Percentiles rank a stretch among this genome's conserved stretches.
These are phyloP conservation scores for Ceratocystis variospora DNA, from an alignment of 2,329 filamentous ascomycete genomes.

Conservation along the genomic window DNA sequence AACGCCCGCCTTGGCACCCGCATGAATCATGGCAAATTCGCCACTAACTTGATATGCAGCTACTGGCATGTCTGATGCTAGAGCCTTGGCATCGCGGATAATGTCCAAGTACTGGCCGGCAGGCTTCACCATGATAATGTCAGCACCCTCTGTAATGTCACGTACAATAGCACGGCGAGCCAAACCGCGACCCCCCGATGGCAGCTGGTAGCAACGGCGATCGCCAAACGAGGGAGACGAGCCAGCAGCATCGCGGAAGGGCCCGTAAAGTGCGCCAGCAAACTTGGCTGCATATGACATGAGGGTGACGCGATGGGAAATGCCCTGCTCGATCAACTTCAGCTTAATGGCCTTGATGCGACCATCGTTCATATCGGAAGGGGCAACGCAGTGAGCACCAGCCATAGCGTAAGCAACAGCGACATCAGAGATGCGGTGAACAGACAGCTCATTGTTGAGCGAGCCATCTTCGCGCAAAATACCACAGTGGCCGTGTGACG, in stretches of 20 bases:
- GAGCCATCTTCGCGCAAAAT: slow-evolving; percentile 86
- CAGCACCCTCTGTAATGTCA: slow-evolving; percentile 85
- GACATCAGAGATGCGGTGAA: slow-evolving; percentile 92
- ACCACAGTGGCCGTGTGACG: slow-evolving; percentile 91
- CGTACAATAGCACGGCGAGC: slow-evolving; percentile 79
- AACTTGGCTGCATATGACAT: slow-evolving; percentile 99
- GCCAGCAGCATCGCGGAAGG: slow-evolving; percentile 91
- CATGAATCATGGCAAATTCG: slow-evolving; percentile 96
- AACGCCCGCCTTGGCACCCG: slow-evolving; percentile 85
- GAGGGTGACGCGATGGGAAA: slow-evolving; percentile 77
- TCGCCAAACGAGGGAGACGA: slow-evolving; percentile 87
- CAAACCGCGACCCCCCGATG: slow-evolving; percentile 79
- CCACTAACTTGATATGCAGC: slow-evolving; percentile 96
- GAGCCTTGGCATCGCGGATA: slow-evolving; percentile 90
- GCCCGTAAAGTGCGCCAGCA: slow-evolving; percentile 88
- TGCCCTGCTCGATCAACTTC: slow-evolving; percentile 87
- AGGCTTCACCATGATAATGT: slow-evolving; percentile 99
- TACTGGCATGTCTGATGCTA: slow-evolving; percentile 80
- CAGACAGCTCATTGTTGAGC: slow-evolving; percentile 83
- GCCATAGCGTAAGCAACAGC: slow-evolving; percentile 93
- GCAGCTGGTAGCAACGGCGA: slow-evolving; percentile 91
- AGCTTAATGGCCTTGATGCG: slow-evolving; percentile 95
- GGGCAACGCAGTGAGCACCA: slow-evolving; percentile 90
- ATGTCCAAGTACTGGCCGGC: slow-evolving; percentile 93
- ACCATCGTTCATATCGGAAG: slow-evolving; percentile 98